A percentile compares a stretch with the other conserved stretches of the same genome.
Conservation (phyloP, 1,139 yeast genomes). For the Candida sp. region DNA sequence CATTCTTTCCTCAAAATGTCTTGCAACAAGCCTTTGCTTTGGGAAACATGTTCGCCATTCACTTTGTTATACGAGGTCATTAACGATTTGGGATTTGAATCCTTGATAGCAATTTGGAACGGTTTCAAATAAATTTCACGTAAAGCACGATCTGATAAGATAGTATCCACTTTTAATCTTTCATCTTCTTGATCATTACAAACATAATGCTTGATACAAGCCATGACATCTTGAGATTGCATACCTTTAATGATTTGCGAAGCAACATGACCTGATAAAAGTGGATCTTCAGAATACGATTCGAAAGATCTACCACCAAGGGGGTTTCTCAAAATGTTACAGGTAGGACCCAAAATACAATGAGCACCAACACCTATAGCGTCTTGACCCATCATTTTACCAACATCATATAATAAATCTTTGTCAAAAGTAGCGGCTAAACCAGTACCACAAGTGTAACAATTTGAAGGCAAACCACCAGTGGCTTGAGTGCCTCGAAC, state of each 20-base stretch:
- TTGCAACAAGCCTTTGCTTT: conserved; percentile 34
- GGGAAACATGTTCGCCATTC: conserved; percentile 52
- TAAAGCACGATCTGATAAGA: conserved; percentile 52
- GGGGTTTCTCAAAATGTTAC: conserved; percentile 24
- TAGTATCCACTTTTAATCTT: conserved; percentile 42
- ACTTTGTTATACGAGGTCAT: conserved; percentile 60
- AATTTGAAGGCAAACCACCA: conserved; percentile 21
- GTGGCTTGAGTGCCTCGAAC: conserved; percentile 23
- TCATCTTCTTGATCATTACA: conserved; percentile 58
- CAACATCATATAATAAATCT: conserved; percentile 18
- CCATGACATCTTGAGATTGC: conserved; percentile 36
- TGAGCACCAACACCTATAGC: conserved; percentile 24
- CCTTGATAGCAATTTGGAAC: conserved; percentile 52
- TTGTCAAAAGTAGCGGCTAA: conserved; percentile 35
- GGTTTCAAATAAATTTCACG: conserved; percentile 60
- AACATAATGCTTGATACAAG: conserved; percentile 58
- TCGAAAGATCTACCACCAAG: conserved; percentile 31
- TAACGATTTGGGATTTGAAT: conserved; percentile 28
- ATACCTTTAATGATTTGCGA: conserved; percentile 22
- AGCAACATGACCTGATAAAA: conserved; percentile 25
- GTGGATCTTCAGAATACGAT: conserved; percentile 27
- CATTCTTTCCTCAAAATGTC: conserved; percentile 30
- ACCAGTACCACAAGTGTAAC: conserved; percentile 28
- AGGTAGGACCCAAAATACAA: conserved; percentile 27
- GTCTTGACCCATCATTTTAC: conserved; percentile 23